Evolutionary conservation across 2,329 filamentous ascomycete genomes (phyloP), one percentile per base, ranked within the genome.

Genomic region (Fusarium armeniacum): DNA sequence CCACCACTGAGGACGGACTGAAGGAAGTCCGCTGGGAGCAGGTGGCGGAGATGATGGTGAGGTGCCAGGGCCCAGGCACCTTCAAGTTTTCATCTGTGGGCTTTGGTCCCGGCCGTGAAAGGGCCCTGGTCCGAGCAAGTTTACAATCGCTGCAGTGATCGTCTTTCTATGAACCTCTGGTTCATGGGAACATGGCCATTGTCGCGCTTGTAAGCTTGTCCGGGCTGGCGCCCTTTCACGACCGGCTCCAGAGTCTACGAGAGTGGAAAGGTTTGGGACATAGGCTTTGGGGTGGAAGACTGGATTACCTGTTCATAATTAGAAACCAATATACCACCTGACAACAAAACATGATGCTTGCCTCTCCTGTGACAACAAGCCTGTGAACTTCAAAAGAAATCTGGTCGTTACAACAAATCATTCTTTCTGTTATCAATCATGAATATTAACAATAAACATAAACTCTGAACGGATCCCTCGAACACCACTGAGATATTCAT

Each of bases 191-290:
- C 12, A n/a, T 35, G 15, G 30, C 6, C 36, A 47, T 36, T 38
- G 26, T 49, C 36, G 67, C 41, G 5, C 62, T 69, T 70, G 56
- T 51, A 70, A 62, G 38, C 61, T 45, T 38, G 38, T 33, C 22
- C 49, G 44, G 6, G 40, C 33, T 26, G 26, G 28, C 12, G 30
- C 28, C n/a, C 53, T 32, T 36, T 18, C 45, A 38, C 30, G 26
- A 45, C 35, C 22, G 26, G 33, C 28, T 45, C 43, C 16, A n/a
- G 30, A 40, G 15, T 36, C 13, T 7, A 38, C 12, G n/a, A 28
- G 20, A 26, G 8, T 18, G 38, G 10, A 13, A 44, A 54, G 51
- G 10, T 26, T 7, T 10, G 16, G 40, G 52, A 30, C 20, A 20
- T 6, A 9, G 15, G 24, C 40, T 13, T 6, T 4, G 38, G 45